Percentiles rank a stretch among this genome's conserved stretches.
Conservation (phyloP, 345 rosid genomes). For the Rhizophora apiculata region DNA sequence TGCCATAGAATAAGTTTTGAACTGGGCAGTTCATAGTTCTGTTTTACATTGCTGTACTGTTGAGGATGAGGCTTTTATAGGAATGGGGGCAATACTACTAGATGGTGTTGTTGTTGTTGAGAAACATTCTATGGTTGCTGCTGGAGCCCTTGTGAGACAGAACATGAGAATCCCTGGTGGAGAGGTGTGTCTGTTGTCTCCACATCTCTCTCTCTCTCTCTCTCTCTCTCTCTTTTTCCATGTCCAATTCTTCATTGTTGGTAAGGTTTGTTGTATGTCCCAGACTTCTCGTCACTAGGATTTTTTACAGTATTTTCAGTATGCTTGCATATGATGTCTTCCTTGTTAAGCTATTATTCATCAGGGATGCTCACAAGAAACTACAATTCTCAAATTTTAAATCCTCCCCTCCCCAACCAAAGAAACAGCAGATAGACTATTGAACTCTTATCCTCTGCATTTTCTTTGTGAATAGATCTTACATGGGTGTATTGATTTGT, state of each 20-base stretch:
- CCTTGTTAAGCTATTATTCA: neutral
- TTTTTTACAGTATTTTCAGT: neutral
- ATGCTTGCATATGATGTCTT: neutral
- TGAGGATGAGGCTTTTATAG: slow-evolving; percentile 85
- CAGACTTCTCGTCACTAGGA: neutral
- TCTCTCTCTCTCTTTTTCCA: no score
- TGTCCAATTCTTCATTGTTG: neutral
- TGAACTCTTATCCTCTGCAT: neutral
- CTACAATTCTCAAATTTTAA: neutral
- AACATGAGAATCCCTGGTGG: slow-evolving; percentile 76
- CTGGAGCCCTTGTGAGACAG: slow-evolving; percentile 96
- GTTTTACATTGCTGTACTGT: slow-evolving; percentile 93
- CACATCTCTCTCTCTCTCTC: neutral
- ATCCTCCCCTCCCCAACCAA: neutral
- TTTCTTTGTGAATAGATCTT: neutral
- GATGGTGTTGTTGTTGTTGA: slow-evolving; percentile 87
- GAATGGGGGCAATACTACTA: slow-evolving; percentile 91
- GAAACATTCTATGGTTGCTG: slow-evolving; percentile 90
- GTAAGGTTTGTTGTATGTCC: neutral
- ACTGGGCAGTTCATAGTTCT: slow-evolving; percentile 81
- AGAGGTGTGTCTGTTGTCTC: slow-evolving; percentile 48
- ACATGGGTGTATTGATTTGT: neutral
- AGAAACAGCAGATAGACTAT: no score
- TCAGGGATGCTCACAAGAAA: neutral
- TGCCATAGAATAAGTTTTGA: slow-evolving; percentile 18